phyloP scores from a whole-genome alignment of 2,329 filamentous ascomycete genomes.

The Elsinoe australis region DNA sequence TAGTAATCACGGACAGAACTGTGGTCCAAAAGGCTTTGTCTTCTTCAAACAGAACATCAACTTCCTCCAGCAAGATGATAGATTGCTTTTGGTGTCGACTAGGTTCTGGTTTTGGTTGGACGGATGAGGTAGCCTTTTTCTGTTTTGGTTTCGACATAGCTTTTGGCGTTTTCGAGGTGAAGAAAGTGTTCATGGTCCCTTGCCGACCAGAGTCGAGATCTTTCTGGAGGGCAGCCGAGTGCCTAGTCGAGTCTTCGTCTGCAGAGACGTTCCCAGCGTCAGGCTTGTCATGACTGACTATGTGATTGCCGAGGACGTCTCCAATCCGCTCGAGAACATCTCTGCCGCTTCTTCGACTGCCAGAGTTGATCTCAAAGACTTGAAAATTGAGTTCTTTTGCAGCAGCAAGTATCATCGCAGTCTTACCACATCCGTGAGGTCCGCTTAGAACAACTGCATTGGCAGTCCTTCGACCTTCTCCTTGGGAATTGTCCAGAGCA shows the following conservation, averaged over 20 bases:
- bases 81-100: constrained; percentile 70
- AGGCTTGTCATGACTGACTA: constrained; percentile 55
- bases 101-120: constrained; percentile 30
- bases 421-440: constrained; percentile 85
- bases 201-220: constrained; percentile 64
- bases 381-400: constrained; percentile 89
- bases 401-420: constrained; percentile 81
- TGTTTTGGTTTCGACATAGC: constrained; percentile 24
- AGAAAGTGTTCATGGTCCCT: constrained; percentile 73
- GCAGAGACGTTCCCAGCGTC: constrained; percentile 23
- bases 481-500: constrained; percentile 1
- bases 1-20: constrained; percentile 65
- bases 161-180: constrained; percentile 43
- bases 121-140: constrained; percentile 23
- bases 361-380: constrained; percentile 87
- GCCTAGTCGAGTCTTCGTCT: constrained; percentile 33
- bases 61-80: constrained; percentile 86
- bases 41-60: constrained; percentile 87
- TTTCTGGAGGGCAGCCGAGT: constrained; percentile 43
- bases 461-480: constrained; percentile 39
- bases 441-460: constrained; percentile 87
- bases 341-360: constrained; percentile 74
- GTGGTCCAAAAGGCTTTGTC: constrained; percentile 93
- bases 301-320: constrained; percentile 93
- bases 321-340: constrained; percentile 88